Evolutionary conservation across 257 asterid species (phyloP), one percentile per base, ranked within the genome.

Genomic region (Ophiorrhiza pumila): DNA sequence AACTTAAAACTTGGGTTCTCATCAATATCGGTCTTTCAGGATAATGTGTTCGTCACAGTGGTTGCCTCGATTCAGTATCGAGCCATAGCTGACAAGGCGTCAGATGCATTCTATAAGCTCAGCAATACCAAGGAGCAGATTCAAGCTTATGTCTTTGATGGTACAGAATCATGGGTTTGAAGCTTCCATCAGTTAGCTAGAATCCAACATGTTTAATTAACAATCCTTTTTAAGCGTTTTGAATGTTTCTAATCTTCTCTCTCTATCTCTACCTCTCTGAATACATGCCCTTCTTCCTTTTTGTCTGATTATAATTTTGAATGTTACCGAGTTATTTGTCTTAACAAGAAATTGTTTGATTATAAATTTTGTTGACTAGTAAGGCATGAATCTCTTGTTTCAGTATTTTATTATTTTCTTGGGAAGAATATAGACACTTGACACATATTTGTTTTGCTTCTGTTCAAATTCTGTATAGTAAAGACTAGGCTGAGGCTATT

Each of bases 61-160:
- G 77, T 80, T 62, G 84, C 84, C 9, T 73, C 84, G 18, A 32
- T 80, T 66, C 84, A 80, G 68, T 80, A 80, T 41, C 71, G 81
- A 58, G 84, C 74, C 71, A 7, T 76, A 34, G 60, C 71, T 35
- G 79, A 80, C 14, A 69, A 69, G 22, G 79, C 81, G 20, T 63
- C 68, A 43, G 81, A 80, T 77, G 81, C 84, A 17, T 80, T 76
- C 64, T 80, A 80, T 41, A 80, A 63, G 67, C 79, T 80, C 52
- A 72, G 74, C 67, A 80, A 77, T 50, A 73, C 79, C 22, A 77
- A 59, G 43, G 76, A 58, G 55, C 84, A 80, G 66, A 76, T 77
- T 63, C 79, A 73, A 67, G 74, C 81, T 43, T 76, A 73, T 73
- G 84, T 77, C 52, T 76, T 80, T 62, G 84, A 80, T 72, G 84